phyloP scores from a whole-genome alignment of 441 rosid species.

The Pelargonium exstipulatum region DNA sequence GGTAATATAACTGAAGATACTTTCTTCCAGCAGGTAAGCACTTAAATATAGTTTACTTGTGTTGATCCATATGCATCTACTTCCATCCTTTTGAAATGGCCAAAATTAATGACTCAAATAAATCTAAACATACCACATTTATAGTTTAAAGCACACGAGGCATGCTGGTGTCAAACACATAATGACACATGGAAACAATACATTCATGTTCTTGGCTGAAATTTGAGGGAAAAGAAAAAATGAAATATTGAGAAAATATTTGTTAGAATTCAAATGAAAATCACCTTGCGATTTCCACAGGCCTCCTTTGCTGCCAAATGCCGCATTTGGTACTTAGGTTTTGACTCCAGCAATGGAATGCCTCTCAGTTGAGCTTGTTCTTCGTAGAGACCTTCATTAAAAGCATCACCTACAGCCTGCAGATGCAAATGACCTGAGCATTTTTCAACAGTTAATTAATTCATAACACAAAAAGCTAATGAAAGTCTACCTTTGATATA shows the following conservation, averaged over 20 bases:
- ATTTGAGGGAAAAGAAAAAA: not conserved
- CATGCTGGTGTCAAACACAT: not conserved
- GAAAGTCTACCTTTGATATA: constrained; percentile 73
- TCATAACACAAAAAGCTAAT: constrained; percentile 14
- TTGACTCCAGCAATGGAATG: constrained; percentile 84
- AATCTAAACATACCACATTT: not conserved
- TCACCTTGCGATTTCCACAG: constrained; percentile 78
- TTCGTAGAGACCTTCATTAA: constrained; percentile 94
- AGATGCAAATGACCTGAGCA: constrained; percentile 15
- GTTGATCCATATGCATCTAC: not conserved
- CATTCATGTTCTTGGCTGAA: not conserved
- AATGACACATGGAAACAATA: not conserved
- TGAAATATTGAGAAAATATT: not conserved
- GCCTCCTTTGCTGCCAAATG: constrained; percentile 77
- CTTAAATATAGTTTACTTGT: not conserved
- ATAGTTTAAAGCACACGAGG: too few species aligned
- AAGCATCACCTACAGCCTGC: constrained; percentile 99
- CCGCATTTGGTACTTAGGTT: constrained; percentile 84
- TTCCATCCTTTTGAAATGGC: not conserved
- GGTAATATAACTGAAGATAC: too few species aligned
- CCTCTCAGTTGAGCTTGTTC: constrained; percentile 83
- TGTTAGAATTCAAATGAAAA: constrained; percentile 17
- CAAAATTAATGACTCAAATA: not conserved
- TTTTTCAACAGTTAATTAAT: constrained; percentile 19
- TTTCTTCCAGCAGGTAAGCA: not conserved